Conservation (phyloP, 1,284 basidiomycete genomes). For the Vanrija humicola region DNA sequence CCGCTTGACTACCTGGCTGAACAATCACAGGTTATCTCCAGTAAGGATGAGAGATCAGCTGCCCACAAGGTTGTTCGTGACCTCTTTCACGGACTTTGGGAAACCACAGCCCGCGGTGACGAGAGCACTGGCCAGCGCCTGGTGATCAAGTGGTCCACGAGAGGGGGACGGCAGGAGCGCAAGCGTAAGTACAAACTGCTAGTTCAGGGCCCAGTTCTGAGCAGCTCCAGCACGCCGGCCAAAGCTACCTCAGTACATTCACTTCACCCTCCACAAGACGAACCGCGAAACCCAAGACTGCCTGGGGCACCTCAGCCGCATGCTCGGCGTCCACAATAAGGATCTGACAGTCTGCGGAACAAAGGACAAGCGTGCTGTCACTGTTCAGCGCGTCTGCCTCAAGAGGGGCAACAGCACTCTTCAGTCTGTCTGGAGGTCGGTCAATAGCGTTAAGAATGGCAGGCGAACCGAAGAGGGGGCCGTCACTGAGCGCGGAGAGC, state of each 20-base stretch:
- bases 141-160: conserved; percentile 37
- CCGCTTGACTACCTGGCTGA: conserved; percentile 3
- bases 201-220: not conserved
- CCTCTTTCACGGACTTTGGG: conserved; percentile 74
- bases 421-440: conserved; percentile 76
- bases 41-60: conserved; percentile 73
- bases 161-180: conserved; percentile 6
- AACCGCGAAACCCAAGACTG: conserved; percentile 98
- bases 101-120: conserved; percentile 53
- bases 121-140: conserved; percentile 28
- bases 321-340: conserved; percentile 67
- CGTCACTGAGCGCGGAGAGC: conserved; percentile 70
- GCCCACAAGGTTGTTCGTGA: conserved; percentile 78
- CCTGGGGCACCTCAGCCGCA: conserved; percentile 70
- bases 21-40: conserved; percentile 64
- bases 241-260: conserved; percentile 68
- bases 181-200: conserved; percentile 9
- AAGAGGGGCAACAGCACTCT: conserved; percentile 73
- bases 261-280: conserved; percentile 95
- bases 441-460: conserved; percentile 61
- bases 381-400: conserved; percentile 85
- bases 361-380: conserved; percentile 97
- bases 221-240: conserved; percentile 15
- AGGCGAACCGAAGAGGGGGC: conserved; percentile 60
- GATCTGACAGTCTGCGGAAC: conserved; percentile 90